Base-by-base conservation (phyloP, 768 basidiomycete species). In the Suillus subalutaceus region DNA sequence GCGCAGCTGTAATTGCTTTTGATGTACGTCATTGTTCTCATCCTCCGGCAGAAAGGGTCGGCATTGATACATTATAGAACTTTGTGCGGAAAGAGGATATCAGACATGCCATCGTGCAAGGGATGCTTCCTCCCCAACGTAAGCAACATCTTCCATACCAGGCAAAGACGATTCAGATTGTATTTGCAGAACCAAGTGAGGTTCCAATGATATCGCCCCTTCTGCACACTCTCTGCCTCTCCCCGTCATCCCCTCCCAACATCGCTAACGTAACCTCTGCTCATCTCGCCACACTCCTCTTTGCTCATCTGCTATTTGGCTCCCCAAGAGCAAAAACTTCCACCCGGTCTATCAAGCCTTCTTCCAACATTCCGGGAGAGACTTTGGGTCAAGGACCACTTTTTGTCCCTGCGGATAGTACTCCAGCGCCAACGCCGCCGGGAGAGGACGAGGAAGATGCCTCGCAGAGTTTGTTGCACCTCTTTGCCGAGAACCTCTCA, bases 401-500 rank as follows among this genome's bases (percentile, higher is more conserved):
- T 76, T 94, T 93, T 72, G 88, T 94, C 23, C 92, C 92, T 4
- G 92, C 92, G 1, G 93, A 94, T 69, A 84, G 85, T 20, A 72
- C 78, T 26, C 81, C 79, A 26, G 72, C 76, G 13, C 69, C 75
- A n/a, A 69, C 75, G 44, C 73, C 67, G 37, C 70, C 76, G 16
- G 80, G 79, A 12, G 71, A 77, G 26, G 85, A 87, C 9, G 86
- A 87, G 55, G 88, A 91, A 60, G 89, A 89, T 38, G 83, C 79
- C 32, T 86, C 88, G 23, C 90, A 93, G 69, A 86, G 86, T 0
- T 80, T 99, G 43, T 83, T 99, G 12, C 90, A 94, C 64, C 85
- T 91, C n/a, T 80, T 99, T 23, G 89, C 90, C 53, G 97, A 98
- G 66, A 95, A 97, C 74, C 80, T 99, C 26, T 94, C 96, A 48